Base-by-base conservation (phyloP, 768 basidiomycete genomes). In the Leccinum broughii region DNA sequence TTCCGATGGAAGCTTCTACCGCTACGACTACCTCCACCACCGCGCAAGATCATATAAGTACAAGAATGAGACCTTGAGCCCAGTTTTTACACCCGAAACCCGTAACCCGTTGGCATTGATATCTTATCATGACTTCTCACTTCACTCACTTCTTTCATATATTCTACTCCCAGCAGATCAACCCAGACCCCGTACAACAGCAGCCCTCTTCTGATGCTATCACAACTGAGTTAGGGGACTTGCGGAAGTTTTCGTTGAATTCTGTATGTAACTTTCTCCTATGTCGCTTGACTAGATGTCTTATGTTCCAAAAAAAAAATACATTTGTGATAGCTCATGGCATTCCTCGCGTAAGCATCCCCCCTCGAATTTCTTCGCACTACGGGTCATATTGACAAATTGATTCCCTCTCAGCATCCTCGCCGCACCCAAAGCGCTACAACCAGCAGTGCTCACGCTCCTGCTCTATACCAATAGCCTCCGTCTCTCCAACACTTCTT, bases 381-480 rank as follows among this genome's bases (percentile, higher is more conserved):
- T 9, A 41, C 39, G 1, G 15, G 17, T 41, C 39, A n/a, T 0
- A 9, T 26, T 26, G 15, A 15, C 26, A 30, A 6, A 51, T 30
- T 22, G 8, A 57, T 6, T 8, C 8, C 11, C 22, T 32, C 10
- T 22, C 50, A 69, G 68, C 13, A 34, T 64, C 50, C 59, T 62
- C n/a, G 26, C 62, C 1, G 61, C 59, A n/a, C 60, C 63, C 11
- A 57, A 39, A 10, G n/a, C 14, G 4, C 53, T 69, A 22, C 50
- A 17, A 7, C 59, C 54, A 1, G 52, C 55, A 6, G 59, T 61
- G 0, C 56, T 72, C 9, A 56, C 62, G 0, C 62, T 72, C 15
- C 60, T 73, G 10, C 54, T 69, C 2, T 73, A 70, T 39, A 72
- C 67, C 10, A 64, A 67, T 52, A 71, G 54, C 22, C 65, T 72